Evolutionary conservation across 2,329 filamentous ascomycete species (phyloP).

Genomic region (Talaromyces rugulosus): DNA sequence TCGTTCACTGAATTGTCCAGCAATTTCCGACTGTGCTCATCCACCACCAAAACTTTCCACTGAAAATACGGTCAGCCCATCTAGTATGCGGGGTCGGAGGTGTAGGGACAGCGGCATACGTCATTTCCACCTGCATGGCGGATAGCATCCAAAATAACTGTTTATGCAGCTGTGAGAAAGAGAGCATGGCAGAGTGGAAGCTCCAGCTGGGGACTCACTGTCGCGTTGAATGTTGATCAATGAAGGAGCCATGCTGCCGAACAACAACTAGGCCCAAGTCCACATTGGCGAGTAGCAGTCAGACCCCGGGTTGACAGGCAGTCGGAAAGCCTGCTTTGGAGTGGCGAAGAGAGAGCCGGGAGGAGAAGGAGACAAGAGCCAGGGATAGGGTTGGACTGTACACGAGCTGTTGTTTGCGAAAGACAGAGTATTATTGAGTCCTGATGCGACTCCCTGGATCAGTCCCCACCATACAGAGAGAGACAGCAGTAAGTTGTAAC

Average conservation of each 20-base stretch:
- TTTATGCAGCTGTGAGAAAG: neutral
- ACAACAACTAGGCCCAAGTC: conserved; percentile 16
- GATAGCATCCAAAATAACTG: conserved; percentile 71
- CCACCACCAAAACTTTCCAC: conserved; percentile 97
- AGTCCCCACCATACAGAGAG: conserved; percentile 25
- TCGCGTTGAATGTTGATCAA: conserved; percentile 81
- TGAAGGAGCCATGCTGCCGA: conserved; percentile 71
- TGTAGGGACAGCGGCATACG: conserved; percentile 45
- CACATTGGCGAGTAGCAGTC: conserved; percentile 9
- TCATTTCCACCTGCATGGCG: conserved; percentile 76
- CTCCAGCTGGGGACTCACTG: conserved; percentile 45
- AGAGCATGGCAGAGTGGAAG: neutral
- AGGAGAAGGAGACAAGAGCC: neutral
- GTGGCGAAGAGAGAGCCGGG: neutral
- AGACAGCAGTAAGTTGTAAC: conserved; percentile 14
- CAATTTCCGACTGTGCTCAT: conserved; percentile 76
- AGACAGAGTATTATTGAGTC: neutral
- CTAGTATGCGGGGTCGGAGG: conserved; percentile 3
- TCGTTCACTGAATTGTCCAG: conserved; percentile 88
- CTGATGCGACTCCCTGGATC: neutral
- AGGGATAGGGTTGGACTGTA: neutral
- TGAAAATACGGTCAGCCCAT: conserved; percentile 39
- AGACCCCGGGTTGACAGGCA: neutral
- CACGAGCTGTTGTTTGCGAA: neutral
- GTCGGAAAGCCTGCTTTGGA: neutral